Evolutionary conservation across 805 yeast genomes (phyloP).

Genomic region (Yarrowia osloensis): DNA sequence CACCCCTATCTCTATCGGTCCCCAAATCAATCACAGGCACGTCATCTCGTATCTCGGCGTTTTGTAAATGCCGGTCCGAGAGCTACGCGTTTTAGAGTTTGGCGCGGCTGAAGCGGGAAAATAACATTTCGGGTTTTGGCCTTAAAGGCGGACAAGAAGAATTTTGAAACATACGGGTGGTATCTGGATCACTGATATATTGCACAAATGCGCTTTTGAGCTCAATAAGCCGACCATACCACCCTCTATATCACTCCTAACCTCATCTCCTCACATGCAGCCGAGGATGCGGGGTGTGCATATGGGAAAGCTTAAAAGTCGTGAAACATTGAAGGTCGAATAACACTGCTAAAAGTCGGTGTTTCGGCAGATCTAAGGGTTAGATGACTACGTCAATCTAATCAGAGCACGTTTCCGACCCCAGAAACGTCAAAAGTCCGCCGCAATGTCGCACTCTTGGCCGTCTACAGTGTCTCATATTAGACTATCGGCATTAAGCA

Average conservation of each 20-base stretch:
- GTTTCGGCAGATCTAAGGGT: too few relatives aligned
- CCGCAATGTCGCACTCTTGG: neutral
- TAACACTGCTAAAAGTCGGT: too few relatives aligned
- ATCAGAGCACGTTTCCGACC: neutral
- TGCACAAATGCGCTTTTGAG: too few relatives aligned
- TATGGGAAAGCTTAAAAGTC: neutral
- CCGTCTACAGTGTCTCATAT: neutral
- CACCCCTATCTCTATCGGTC: neutral
- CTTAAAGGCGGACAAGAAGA: too few relatives aligned
- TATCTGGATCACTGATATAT: too few relatives aligned
- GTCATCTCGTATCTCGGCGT: constrained; percentile 1
- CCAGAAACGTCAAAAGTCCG: neutral
- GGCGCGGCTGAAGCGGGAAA: neutral
- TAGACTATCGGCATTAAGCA: neutral
- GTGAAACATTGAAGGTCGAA: too few relatives aligned
- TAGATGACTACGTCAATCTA: neutral
- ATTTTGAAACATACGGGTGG: too few relatives aligned
- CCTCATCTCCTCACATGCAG: neutral
- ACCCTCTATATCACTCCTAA: neutral
- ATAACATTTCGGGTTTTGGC: neutral
- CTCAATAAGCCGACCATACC: too few relatives aligned
- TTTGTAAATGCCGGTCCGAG: neutral
- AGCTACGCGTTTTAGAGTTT: neutral
- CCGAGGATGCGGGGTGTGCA: neutral
- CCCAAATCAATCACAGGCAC: neutral